Evolutionary conservation across 1,284 basidiomycete species (phyloP), one percentile per base, ranked within the genome.

Genomic region (Vanrija sp.): DNA sequence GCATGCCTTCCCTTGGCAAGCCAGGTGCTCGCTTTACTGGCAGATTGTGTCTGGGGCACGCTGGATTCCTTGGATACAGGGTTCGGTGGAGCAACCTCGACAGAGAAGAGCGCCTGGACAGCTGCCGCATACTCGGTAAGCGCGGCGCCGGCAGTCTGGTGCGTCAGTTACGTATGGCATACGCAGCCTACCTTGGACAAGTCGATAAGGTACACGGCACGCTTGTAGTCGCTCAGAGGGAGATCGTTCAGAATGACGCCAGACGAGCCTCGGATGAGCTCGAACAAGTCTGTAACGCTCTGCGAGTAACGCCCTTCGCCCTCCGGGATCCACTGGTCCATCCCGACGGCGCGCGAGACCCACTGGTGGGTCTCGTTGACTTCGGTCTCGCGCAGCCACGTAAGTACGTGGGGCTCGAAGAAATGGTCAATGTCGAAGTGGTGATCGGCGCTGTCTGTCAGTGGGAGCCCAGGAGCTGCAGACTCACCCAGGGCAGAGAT

Each of bases 291-390:
- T 45, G 71, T 63, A 27, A 75, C 73, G 3, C 70, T 72, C 54
- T 76, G 72, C 37, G 63, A 66, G 53, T 71, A 66, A 31, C 66
- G 64, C 35, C 68, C 62, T n/a, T 67, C 60, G 20, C 68, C 71
- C 51, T 76, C 74, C 0, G 73, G 71, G 2, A 69, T 59, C 74
- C 74, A 76, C 67, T 72, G 47, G 48, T 77, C 75, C 72, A 73
- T 72, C 4, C 65, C 68, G 6, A 77, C 68, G 3, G 71, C 67
- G 37, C 75, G 54, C 10, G 67, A 68, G 18, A 77, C 73, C 73
- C 73, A 75, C 49, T 73, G 68, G 44, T 71, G 63, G 14, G 68
- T 67, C 23, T 72, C 67, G n/a, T 64, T 69, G 14, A 53, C 61
- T 48, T 74, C 71, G 15, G 71, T 74, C 41, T 72, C 66, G 24